phyloP scores from a whole-genome alignment of 306 rosid genomes.

The Pterocarpus santalinus region DNA sequence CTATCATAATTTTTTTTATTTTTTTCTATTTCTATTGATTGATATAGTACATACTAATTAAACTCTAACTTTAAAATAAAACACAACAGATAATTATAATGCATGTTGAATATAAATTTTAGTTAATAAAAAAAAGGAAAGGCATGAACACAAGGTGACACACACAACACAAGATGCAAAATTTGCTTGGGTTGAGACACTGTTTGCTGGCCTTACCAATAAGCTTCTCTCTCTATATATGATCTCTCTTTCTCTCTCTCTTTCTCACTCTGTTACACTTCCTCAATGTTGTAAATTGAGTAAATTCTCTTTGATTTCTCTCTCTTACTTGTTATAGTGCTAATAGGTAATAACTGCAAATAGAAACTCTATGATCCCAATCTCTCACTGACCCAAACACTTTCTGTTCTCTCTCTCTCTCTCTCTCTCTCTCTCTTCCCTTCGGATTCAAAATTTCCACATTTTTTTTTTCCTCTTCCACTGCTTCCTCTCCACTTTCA shows the following conservation, averaged over 20 bases:
- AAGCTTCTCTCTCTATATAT: not conserved
- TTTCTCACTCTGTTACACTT: not conserved
- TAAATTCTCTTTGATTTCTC: not conserved
- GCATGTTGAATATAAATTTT: no score
- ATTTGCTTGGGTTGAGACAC: not conserved
- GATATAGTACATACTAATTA: no score
- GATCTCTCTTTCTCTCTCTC: not conserved
- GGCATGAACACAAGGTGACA: not conserved
- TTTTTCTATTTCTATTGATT: no score
- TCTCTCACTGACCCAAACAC: not conserved
- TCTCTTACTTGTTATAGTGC: not conserved
- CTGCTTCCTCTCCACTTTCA: not conserved
- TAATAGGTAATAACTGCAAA: not conserved
- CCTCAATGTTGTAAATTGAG: not conserved
- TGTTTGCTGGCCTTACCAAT: conserved; percentile 37
- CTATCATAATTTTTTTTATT: no score
- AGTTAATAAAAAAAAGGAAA: not conserved
- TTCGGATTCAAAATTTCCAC: conserved; percentile 23
- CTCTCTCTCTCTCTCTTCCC: conserved; percentile 23
- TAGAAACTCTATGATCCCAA: not conserved
- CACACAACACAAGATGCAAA: not conserved
- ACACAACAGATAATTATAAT: no score
- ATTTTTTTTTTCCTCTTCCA: conserved; percentile 16
- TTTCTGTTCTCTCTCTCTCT: conserved; percentile 19
- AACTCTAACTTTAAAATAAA: no score